Evolutionary conservation across 805 yeast species (phyloP).

Genomic region (Nadsonia fulvescens): DNA sequence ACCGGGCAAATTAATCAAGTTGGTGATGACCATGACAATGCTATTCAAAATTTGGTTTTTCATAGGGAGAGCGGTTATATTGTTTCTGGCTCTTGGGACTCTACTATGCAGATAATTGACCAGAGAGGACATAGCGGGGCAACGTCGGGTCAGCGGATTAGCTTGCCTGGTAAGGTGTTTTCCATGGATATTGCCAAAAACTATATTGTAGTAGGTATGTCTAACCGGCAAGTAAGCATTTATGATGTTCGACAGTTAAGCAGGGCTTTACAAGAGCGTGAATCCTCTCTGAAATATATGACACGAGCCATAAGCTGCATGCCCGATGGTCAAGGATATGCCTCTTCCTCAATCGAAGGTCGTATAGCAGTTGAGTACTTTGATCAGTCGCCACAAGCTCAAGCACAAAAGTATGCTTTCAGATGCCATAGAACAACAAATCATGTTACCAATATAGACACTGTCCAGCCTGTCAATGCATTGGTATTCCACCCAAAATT

Average conservation of each 20-base stretch:
- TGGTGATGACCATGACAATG: constrained; percentile 21
- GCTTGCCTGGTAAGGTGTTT: constrained; percentile 33
- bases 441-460: constrained; percentile 24
- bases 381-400: constrained; percentile 27
- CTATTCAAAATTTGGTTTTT: constrained; percentile 22
- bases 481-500: constrained; percentile 24
- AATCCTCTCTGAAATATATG: constrained; percentile 51
- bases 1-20: constrained; percentile 17
- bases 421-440: constrained; percentile 44
- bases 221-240: constrained; percentile 33
- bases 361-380: constrained; percentile 59
- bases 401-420: constrained; percentile 47
- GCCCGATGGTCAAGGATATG: constrained; percentile 40
- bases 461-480: constrained; percentile 35
- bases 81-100: constrained; percentile 49
- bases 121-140: constrained; percentile 15
- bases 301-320: constrained; percentile 36
- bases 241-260: constrained; percentile 34
- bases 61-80: constrained; percentile 19
- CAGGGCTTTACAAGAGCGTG: constrained; percentile 32
- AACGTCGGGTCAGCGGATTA: constrained; percentile 9
- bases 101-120: constrained; percentile 31
- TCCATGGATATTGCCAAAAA: constrained; percentile 38
- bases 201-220: constrained; percentile 33
- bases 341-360: constrained; percentile 64